Percentiles rank a stretch among this genome's conserved stretches.
Evolutionary conservation across 2,329 filamentous ascomycete genomes (phyloP).

Genomic region (Bipolaris cookei): DNA sequence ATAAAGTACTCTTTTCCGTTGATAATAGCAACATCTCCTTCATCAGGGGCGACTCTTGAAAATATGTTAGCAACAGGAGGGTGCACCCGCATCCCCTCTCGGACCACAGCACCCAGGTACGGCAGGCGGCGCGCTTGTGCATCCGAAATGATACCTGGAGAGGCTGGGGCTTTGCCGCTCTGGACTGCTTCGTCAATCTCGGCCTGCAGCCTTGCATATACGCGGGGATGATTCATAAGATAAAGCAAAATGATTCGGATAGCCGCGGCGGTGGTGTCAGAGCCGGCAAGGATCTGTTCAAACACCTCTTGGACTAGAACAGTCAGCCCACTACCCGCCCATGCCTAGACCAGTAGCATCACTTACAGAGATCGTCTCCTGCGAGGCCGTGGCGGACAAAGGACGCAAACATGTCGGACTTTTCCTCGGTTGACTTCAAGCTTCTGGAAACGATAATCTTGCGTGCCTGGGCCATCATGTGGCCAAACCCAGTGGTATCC

Average conservation of each 20-base stretch:
- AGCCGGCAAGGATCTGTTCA: constrained; percentile 60
- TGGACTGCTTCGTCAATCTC: constrained; percentile 55
- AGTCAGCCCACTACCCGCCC: neutral
- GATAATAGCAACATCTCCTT: constrained; percentile 42
- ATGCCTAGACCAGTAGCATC: neutral
- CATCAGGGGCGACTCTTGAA: constrained; percentile 38
- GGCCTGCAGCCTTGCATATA: constrained; percentile 54
- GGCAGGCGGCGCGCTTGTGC: constrained; percentile 50
- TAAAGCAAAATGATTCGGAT: constrained; percentile 62
- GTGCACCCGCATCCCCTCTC: constrained; percentile 56
- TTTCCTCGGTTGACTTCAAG: constrained; percentile 50
- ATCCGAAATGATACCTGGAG: constrained; percentile 56
- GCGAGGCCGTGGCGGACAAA: constrained; percentile 57
- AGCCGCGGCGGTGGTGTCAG: constrained; percentile 64
- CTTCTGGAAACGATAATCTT: constrained; percentile 52
- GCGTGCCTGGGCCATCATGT: constrained; percentile 43
- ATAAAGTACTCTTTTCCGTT: constrained; percentile 37
- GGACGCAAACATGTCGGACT: constrained; percentile 61
- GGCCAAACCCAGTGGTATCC: constrained; percentile 37
- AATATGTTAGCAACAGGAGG: constrained; percentile 49
- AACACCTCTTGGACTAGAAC: constrained; percentile 50
- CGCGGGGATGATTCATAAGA: constrained; percentile 58
- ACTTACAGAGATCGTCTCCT: constrained; percentile 45
- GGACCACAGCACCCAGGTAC: constrained; percentile 56
- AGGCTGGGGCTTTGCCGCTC: constrained; percentile 43